These are phyloP conservation scores for Lagenaria siceraria DNA, from an alignment of 306 rosid genomes.

Conservation along the genomic window DNA sequence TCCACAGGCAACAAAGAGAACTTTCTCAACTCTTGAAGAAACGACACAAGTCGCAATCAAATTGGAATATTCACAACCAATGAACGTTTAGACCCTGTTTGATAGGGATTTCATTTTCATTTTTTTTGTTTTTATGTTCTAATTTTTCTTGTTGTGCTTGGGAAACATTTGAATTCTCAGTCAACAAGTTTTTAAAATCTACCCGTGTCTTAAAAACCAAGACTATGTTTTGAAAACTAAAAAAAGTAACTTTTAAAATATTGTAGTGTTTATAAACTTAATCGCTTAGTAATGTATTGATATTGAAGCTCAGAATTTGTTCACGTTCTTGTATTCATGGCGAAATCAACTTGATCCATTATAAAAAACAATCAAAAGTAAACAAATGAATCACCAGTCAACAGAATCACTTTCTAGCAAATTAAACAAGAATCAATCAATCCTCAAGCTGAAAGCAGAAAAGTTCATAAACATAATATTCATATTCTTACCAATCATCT, in stretches of 20 bases:
- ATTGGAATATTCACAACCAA: neutral
- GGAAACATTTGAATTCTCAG: no score
- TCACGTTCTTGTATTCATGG: neutral
- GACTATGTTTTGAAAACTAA: no score
- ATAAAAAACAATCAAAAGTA: neutral
- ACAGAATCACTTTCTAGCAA: neutral
- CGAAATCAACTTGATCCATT: neutral
- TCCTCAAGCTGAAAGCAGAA: neutral
- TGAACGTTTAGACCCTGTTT: neutral
- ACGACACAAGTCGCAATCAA: neutral
- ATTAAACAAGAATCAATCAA: neutral
- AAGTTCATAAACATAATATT: neutral
- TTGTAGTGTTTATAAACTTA: neutral
- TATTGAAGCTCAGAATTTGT: neutral
- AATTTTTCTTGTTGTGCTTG: no score
- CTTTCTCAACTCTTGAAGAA: neutral
- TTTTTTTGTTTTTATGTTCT: no score
- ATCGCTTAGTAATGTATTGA: neutral
- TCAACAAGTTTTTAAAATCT: no score
- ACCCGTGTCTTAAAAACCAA: no score
- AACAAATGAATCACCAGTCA: neutral
- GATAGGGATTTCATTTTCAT: neutral
- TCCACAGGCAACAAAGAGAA: neutral
- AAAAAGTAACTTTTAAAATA: no score
- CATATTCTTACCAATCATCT: conserved; percentile 37